Evolutionary conservation across 169 alveolate species (phyloP).

Genomic region (Cryptosporidium baileyi): DNA sequence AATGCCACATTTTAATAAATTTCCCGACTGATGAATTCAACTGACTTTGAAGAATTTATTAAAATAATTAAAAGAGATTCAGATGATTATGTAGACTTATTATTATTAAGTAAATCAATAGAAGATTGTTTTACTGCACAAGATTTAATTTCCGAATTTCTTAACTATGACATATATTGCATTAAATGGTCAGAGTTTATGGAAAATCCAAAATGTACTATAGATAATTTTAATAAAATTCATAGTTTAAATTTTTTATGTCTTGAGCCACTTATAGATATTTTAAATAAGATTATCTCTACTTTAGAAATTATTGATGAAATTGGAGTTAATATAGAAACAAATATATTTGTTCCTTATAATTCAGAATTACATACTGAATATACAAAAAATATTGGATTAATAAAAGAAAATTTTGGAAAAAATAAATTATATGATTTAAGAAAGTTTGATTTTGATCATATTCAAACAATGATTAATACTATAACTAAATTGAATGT

Average conservation of each 20-base stretch:
- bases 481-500: background rate
- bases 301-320: background rate
- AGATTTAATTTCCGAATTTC: background rate
- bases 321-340: background rate
- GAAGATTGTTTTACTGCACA: background rate
- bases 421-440: too few species aligned
- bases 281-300: background rate
- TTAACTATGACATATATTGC: slow-evolving; percentile 9
- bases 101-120: background rate
- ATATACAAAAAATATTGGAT: slow-evolving; percentile 13
- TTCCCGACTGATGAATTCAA: background rate
- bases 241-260: slow-evolving; percentile 15
- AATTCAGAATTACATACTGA: slow-evolving; percentile 15
- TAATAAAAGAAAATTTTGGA: background rate
- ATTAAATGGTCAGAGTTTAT: background rate
- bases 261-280: slow-evolving; percentile 22
- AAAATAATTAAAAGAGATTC: background rate
- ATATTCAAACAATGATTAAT: background rate
- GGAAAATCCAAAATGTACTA: background rate
- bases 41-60: background rate
- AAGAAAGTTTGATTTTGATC: background rate
- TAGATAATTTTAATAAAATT: background rate
- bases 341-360: slow-evolving; percentile 17
- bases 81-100: background rate
- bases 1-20: background rate